Evolutionary conservation across 129 eudicot species (phyloP), one percentile per base, ranked within the genome.

Genomic region (Flaveria brownii): DNA sequence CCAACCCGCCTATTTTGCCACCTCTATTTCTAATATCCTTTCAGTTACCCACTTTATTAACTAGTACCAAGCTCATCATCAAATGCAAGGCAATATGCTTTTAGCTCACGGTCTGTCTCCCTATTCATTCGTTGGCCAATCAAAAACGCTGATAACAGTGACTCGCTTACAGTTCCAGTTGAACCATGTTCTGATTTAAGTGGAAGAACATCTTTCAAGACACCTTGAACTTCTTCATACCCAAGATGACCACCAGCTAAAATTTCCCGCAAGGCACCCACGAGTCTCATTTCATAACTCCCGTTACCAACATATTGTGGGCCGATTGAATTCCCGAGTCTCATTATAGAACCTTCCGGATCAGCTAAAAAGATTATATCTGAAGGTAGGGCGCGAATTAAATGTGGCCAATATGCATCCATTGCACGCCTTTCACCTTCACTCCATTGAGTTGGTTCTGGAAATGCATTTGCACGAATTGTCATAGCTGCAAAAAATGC

Each of bases 161-260:
- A 95, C 82, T 89, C 96, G 36, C 94, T 91, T 47, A 84, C 91
- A 59, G 73, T 71, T 46, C 78, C 82, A 72, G 91, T 54, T 30
- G 49, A 64, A 20, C 69, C 74, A n/a, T 81, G 83, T 78, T 85
- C 87, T 18, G 72, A 74, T 64, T 70, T 70, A 30, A 87, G 30
- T 1, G 99, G 99, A 78, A 95, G 99, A 82, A 89, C 88, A 20
- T 95, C 99, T 80, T 81, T 89, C 51, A 95, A 45, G 78, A 91
- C 97, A 78, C 99, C 99, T 76, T 91, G 96, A 80, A 95, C 99
- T 73, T 95, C 99, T 84, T 95, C 99, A 68, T 91, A 95, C 25
- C 99, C 97, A 25, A 95, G 88, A 85, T 95, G 99, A 62, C 97
- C 99, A 46, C 99, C 99, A 12, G 97, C 99, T 71, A 95, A 78